A percentile compares a stretch with the other conserved stretches of the same genome.
phyloP scores from a whole-genome alignment of 2,329 filamentous ascomycete genomes.

The Chaetomiaceae sp. region DNA sequence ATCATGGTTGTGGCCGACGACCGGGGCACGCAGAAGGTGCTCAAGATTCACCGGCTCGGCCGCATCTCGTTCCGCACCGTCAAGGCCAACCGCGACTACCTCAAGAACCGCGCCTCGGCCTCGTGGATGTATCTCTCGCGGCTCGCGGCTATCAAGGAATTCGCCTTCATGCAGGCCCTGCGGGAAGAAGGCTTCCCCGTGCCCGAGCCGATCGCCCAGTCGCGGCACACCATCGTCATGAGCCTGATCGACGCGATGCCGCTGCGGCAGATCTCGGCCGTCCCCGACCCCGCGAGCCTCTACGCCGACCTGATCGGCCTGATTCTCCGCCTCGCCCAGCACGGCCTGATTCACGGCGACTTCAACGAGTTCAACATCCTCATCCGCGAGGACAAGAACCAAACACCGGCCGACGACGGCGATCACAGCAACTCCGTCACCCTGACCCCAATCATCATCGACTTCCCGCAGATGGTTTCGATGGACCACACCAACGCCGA shows the following conservation, averaged over 20 bases:
- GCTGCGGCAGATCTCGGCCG: slow-evolving; percentile 75
- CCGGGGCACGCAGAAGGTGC: slow-evolving; percentile 67
- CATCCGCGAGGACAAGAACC: slow-evolving; percentile 63
- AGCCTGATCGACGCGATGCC: slow-evolving; percentile 87
- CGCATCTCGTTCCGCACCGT: slow-evolving; percentile 96
- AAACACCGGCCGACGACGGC: background rate
- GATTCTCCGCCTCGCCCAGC: slow-evolving; percentile 74
- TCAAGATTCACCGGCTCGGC: slow-evolving; percentile 94
- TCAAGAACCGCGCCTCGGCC: slow-evolving; percentile 66
- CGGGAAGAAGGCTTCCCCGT: slow-evolving; percentile 81
- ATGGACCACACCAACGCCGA: slow-evolving; percentile 90
- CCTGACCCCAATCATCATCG: slow-evolving; percentile 79
- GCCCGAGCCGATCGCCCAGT: slow-evolving; percentile 80
- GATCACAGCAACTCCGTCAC: slow-evolving; percentile 33
- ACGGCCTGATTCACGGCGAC: slow-evolving; percentile 92
- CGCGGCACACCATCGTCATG: slow-evolving; percentile 95
- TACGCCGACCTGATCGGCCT: slow-evolving; percentile 89
- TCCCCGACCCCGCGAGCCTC: slow-evolving; percentile 76
- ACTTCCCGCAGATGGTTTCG: slow-evolving; percentile 97
- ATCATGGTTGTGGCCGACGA: slow-evolving; percentile 89
- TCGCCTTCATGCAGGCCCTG: slow-evolving; percentile 86
- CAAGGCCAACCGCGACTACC: slow-evolving; percentile 92
- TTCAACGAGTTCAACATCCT: slow-evolving; percentile 99
- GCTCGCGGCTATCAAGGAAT: slow-evolving; percentile 89
- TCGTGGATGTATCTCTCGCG: slow-evolving; percentile 99